Conservation (phyloP, 805 yeast genomes). For the Komagataella pastoris region DNA sequence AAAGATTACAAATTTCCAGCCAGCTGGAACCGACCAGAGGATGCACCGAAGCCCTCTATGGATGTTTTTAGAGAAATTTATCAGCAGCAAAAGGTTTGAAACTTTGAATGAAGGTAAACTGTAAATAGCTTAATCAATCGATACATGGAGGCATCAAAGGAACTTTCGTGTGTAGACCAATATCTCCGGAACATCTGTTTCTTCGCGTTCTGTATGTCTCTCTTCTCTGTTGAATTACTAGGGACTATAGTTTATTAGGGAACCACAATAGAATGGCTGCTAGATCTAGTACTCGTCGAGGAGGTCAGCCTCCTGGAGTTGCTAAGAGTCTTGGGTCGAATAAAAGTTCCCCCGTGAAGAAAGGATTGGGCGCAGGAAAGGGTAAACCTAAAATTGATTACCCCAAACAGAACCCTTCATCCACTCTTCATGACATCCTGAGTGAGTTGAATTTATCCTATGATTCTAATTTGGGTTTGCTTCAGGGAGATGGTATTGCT, state of each 20-base stretch:
- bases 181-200: neutral
- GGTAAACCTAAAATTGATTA: neutral
- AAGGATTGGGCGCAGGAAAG: slow-evolving; percentile 2
- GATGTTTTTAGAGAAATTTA: neutral
- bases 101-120: slow-evolving; percentile 8
- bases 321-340: neutral
- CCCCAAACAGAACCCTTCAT: slow-evolving; percentile 19
- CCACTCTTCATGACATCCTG: slow-evolving; percentile 35
- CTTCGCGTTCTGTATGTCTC: neutral
- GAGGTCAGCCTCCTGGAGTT: slow-evolving; percentile 2
- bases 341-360: slow-evolving; percentile 1
- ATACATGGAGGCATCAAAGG: slow-evolving; percentile 6
- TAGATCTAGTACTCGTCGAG: neutral
- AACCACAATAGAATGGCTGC: neutral
- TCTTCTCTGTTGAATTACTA: neutral
- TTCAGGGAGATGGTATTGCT: slow-evolving; percentile 43
- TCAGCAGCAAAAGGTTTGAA: neutral
- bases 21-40: slow-evolving; percentile 66
- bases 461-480: slow-evolving; percentile 44
- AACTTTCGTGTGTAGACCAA: neutral
- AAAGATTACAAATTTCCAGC: slow-evolving; percentile 49
- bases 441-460: slow-evolving; percentile 37
- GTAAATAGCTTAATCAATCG: slow-evolving; percentile 8
- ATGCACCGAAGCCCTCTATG: slow-evolving; percentile 33
- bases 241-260: neutral